Base-by-base conservation (phyloP, 2,329 filamentous ascomycete species). In the Aspergillus hortae region DNA sequence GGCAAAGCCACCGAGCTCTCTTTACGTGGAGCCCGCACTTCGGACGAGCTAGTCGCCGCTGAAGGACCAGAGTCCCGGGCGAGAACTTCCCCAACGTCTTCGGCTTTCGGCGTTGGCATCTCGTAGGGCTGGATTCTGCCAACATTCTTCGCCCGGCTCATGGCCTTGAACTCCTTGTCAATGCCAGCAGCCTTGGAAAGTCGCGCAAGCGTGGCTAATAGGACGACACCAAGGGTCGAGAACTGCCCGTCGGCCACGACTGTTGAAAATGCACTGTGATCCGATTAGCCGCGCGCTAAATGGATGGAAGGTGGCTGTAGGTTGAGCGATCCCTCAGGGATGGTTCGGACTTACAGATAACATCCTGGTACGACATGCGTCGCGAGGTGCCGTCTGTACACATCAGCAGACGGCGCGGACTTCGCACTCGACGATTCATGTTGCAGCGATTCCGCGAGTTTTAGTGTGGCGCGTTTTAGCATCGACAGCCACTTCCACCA, bases 401-500 rank as follows among this genome's bases (percentile, higher is more conserved):
- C 61, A 33, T 59, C 49, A 38, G 46, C 47, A 17, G 50, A 54
- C 7, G 53, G 38, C 19, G 49, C 40, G 6, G 21, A 41, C 33
- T 38, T 45, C 35, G 17, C 42, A 12, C 47, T 43, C 36, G 50
- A 27, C 21, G 23, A 36, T 23, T 36, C 76, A 15, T 70, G 67
- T 53, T 72, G 58, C 40, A 79, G 56, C 17, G 75, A 75, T 43
- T 67, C 51, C 1, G 78, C 61, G 2, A 96, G 73, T 49, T 80
- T 79, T 7, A 74, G 72, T 7, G 87, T 68, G 51, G 84, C 79
- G 44, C 89, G 87, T 33, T 89, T 84, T 58, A 96, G 79, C 57
- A 87, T 80, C 48, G 80, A 80, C 55, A 96, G 83, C 63, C 76
- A 77, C 62, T 84, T 82, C 84, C 89, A 97, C 92, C 92, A 99